Evolutionary conservation across 2,329 filamentous ascomycete genomes (phyloP).

Genomic region (Fusarium bactridioides): DNA sequence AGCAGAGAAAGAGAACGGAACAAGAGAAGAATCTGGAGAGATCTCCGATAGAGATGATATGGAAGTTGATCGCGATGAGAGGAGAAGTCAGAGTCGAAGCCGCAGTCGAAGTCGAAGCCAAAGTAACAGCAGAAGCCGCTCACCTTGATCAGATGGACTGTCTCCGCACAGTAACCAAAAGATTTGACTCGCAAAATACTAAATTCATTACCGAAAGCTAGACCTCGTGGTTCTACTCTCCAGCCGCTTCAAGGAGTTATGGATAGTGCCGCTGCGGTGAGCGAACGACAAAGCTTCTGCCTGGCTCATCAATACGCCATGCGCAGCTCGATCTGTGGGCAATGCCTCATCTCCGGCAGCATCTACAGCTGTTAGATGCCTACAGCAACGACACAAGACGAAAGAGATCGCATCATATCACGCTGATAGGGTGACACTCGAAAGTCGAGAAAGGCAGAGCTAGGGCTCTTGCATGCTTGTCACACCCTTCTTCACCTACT

Average conservation of each 20-base stretch:
- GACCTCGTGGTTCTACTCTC: too few species aligned
- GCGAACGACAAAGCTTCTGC: background rate
- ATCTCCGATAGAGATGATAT: constrained; percentile 47
- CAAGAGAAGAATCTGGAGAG: constrained; percentile 53
- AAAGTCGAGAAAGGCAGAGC: background rate
- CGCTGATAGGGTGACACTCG: background rate
- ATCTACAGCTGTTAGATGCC: background rate
- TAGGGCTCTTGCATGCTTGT: background rate
- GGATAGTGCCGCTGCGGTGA: background rate
- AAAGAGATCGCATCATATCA: background rate
- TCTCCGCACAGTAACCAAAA: background rate
- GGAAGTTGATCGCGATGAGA: constrained; percentile 50
- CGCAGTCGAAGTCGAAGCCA: constrained; percentile 18
- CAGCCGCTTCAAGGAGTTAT: background rate
- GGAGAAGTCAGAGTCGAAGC: constrained; percentile 35
- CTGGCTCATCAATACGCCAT: too few species aligned
- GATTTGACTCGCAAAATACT: background rate
- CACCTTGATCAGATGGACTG: constrained; percentile 38
- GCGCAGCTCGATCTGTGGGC: background rate
- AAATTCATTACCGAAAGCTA: background rate
- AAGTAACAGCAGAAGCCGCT: constrained; percentile 34
- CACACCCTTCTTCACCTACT: background rate
- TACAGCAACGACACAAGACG: background rate
- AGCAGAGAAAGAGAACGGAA: constrained; percentile 44
- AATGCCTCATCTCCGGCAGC: background rate